These are phyloP conservation scores for Sanguinoderma infundibulare DNA, from an alignment of 1,284 basidiomycete species.

Conservation along the genomic window DNA sequence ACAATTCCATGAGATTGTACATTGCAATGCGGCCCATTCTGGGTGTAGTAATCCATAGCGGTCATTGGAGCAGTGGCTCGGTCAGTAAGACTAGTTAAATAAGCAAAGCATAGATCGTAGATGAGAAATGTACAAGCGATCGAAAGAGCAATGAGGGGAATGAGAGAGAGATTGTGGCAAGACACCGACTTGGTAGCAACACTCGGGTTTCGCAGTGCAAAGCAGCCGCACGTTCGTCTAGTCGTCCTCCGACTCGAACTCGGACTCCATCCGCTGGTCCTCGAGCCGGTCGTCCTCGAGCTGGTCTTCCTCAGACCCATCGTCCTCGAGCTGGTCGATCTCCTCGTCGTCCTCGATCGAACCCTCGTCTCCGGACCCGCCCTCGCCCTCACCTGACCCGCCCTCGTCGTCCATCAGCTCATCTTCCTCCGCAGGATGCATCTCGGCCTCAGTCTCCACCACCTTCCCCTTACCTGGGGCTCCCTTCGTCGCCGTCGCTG, in stretches of 20 bases:
- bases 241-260: conserved; percentile 15
- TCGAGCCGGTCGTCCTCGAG: conserved; percentile 4
- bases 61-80: too few species aligned
- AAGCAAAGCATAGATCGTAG: neutral
- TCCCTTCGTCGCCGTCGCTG: neutral
- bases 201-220: neutral
- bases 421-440: conserved; percentile 5
- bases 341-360: conserved; percentile 6
- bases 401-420: conserved; percentile 5
- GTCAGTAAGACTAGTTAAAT: too few species aligned
- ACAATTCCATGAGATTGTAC: too few species aligned
- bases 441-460: neutral
- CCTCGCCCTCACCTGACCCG: neutral
- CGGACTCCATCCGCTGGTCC: conserved; percentile 7
- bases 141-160: neutral
- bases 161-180: neutral
- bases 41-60: too few species aligned
- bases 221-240: neutral
- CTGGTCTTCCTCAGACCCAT: conserved; percentile 11
- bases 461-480: neutral
- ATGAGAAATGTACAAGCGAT: neutral
- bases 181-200: neutral
- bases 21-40: too few species aligned
- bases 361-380: conserved; percentile 4
- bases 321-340: conserved; percentile 6